Conservation (phyloP, 2,329 filamentous ascomycete species). For the Ophiostoma sp. region DNA sequence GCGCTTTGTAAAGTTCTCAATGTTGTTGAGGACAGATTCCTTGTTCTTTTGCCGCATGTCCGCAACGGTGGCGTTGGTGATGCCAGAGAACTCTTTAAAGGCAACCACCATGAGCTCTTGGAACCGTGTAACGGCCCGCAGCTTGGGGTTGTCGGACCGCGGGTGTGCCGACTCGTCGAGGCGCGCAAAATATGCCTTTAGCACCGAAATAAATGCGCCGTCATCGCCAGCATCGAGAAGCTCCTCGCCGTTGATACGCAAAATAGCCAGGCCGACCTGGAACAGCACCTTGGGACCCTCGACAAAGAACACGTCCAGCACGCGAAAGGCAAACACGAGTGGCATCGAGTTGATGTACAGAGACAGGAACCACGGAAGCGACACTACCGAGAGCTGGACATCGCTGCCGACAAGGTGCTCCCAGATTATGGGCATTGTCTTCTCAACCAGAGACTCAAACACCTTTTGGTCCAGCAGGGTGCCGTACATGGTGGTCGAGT, state of each 20-base stretch:
- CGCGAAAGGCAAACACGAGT: slow-evolving; percentile 91
- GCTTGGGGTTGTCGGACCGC: slow-evolving; percentile 88
- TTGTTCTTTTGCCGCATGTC: slow-evolving; percentile 91
- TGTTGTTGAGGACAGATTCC: slow-evolving; percentile 86
- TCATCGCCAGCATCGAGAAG: slow-evolving; percentile 89
- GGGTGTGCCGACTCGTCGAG: slow-evolving; percentile 95
- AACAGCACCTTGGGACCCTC: slow-evolving; percentile 97
- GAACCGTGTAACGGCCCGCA: slow-evolving; percentile 89
- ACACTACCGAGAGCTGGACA: slow-evolving; percentile 94
- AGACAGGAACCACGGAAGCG: slow-evolving; percentile 94
- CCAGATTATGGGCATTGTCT: slow-evolving; percentile 97
- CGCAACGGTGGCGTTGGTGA: slow-evolving; percentile 87
- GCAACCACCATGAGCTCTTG: slow-evolving; percentile 99
- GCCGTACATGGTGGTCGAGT: slow-evolving; percentile 98
- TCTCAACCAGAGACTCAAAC: slow-evolving; percentile 96
- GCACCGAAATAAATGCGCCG: slow-evolving; percentile 90
- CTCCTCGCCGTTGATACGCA: slow-evolving; percentile 95
- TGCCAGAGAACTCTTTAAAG: slow-evolving; percentile 95
- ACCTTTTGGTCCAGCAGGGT: slow-evolving; percentile 94
- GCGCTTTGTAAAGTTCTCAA: slow-evolving; percentile 94
- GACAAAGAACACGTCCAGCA: slow-evolving; percentile 95
- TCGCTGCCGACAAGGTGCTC: slow-evolving; percentile 96
- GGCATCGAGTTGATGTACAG: slow-evolving; percentile 99
- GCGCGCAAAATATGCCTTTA: slow-evolving; percentile 90
- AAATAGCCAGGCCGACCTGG: slow-evolving; percentile 92